Evolutionary conservation across 371 early-diverging fungal species (phyloP).

Genomic region (Rhizopus delemar): DNA sequence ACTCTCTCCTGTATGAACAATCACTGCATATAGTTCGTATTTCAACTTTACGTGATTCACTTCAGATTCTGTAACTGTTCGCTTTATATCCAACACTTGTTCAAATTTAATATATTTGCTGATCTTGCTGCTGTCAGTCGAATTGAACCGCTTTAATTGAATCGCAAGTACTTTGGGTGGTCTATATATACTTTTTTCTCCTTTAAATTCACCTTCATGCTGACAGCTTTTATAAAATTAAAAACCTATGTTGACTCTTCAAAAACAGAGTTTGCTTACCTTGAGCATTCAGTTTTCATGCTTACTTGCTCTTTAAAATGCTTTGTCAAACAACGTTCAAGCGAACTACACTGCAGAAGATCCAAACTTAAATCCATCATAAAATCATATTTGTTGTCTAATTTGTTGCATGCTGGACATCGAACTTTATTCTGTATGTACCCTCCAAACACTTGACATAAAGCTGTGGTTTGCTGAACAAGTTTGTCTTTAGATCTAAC

Average conservation of each 20-base stretch:
- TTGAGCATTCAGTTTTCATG: slow-evolving; percentile 26
- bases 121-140: slow-evolving; percentile 51
- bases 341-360: slow-evolving; percentile 58
- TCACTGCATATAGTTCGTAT: slow-evolving; percentile 73
- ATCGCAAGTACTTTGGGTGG: slow-evolving; percentile 71
- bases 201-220: slow-evolving; percentile 55
- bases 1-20: slow-evolving; percentile 79
- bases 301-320: slow-evolving; percentile 19
- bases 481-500: slow-evolving; percentile 61
- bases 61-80: slow-evolving; percentile 37
- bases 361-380: slow-evolving; percentile 76
- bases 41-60: slow-evolving; percentile 27
- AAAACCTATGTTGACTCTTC: background rate
- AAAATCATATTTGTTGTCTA: slow-evolving; percentile 70
- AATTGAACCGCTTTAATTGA: slow-evolving; percentile 79
- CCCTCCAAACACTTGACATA: slow-evolving; percentile 85
- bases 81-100: slow-evolving; percentile 44
- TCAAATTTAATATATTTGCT: slow-evolving; percentile 51
- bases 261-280: slow-evolving; percentile 16
- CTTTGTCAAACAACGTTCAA: slow-evolving; percentile 51
- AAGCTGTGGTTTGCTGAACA: slow-evolving; percentile 75
- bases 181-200: slow-evolving; percentile 65
- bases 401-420: slow-evolving; percentile 71
- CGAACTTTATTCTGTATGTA: slow-evolving; percentile 70
- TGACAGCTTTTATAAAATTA: slow-evolving; percentile 44